A percentile compares a stretch with the other conserved stretches of the same genome.
Conservation (phyloP, 1,139 yeast genomes). For the Geotrichum carabidarum region DNA sequence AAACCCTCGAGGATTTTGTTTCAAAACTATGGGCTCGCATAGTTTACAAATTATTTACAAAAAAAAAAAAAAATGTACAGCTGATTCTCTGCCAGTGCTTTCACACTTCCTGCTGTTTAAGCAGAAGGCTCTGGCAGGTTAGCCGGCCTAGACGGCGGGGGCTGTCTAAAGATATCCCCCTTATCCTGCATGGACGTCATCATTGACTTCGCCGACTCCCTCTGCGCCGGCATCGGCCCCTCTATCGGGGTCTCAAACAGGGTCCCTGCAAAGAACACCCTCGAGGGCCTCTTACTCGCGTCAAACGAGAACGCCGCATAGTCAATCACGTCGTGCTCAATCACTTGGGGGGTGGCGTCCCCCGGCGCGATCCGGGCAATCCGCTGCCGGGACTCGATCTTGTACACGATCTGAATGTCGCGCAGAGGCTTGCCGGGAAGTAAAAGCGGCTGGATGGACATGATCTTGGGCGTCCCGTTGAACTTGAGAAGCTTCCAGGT, state of each 20-base stretch:
- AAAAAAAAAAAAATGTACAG: neutral
- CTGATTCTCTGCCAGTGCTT: neutral
- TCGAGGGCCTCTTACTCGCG: conserved; percentile 54
- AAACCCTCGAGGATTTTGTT: too few relatives aligned
- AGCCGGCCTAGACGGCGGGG: conserved; percentile 29
- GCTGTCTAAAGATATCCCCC: conserved; percentile 40
- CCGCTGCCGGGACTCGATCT: conserved; percentile 68
- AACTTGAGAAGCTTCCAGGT: conserved; percentile 75
- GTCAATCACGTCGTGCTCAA: conserved; percentile 61
- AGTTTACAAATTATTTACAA: neutral
- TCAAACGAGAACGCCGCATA: conserved; percentile 73
- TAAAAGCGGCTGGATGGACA: conserved; percentile 65
- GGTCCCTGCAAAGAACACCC: conserved; percentile 69
- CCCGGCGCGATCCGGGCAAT: conserved; percentile 45
- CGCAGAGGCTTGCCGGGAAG: conserved; percentile 55
- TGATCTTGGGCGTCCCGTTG: conserved; percentile 64
- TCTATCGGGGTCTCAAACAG: conserved; percentile 55
- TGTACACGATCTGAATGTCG: conserved; percentile 70
- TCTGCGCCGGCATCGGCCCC: conserved; percentile 36
- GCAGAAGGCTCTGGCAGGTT: neutral
- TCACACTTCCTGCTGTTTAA: neutral
- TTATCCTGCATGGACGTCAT: conserved; percentile 38
- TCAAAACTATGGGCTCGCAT: too few relatives aligned
- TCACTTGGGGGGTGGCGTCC: conserved; percentile 39
- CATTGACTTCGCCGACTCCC: conserved; percentile 30